Percentiles rank a stretch among this genome's conserved stretches.
phyloP scores from a whole-genome alignment of 2,329 filamentous ascomycete genomes.

The Colletotrichum aenigma region DNA sequence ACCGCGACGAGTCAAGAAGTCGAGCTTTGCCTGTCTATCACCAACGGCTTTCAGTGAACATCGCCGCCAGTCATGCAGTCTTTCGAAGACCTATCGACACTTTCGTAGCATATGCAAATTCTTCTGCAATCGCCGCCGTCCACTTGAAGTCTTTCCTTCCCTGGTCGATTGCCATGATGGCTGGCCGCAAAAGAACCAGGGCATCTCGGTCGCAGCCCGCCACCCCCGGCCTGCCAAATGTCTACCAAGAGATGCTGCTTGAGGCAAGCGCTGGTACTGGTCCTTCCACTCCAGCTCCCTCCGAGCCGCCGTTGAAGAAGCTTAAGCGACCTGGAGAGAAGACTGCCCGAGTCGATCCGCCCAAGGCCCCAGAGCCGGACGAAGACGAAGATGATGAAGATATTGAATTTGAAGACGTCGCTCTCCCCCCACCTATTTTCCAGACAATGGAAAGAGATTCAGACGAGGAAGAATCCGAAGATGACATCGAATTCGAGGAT shows the following conservation, averaged over 20 bases:
- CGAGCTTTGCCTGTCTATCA: background rate
- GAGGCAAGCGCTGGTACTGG: constrained; percentile 44
- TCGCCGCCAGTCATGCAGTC: background rate
- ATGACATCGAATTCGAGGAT: constrained; percentile 52
- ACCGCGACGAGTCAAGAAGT: background rate
- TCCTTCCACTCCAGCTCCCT: constrained; percentile 26
- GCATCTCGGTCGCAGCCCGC: constrained; percentile 25
- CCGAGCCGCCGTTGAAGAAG: constrained; percentile 48
- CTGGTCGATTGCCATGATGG: constrained; percentile 20
- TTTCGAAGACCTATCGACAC: background rate
- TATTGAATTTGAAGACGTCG: constrained; percentile 55
- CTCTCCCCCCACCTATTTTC: constrained; percentile 49
- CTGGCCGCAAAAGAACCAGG: constrained; percentile 26
- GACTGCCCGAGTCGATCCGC: background rate
- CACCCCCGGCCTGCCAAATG: constrained; percentile 32
- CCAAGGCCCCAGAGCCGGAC: constrained; percentile 17
- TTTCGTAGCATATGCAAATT: background rate
- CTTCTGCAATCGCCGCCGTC: background rate
- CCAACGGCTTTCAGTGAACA: background rate
- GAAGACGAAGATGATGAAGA: constrained; percentile 43
- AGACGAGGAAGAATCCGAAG: constrained; percentile 45
- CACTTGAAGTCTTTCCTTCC: background rate
- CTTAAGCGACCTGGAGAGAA: constrained; percentile 33
- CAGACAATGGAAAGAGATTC: constrained; percentile 57
- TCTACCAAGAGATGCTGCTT: constrained; percentile 54